These are phyloP conservation scores for Somion occarium DNA, from an alignment of 1,284 basidiomycete species.

Conservation along the genomic window DNA sequence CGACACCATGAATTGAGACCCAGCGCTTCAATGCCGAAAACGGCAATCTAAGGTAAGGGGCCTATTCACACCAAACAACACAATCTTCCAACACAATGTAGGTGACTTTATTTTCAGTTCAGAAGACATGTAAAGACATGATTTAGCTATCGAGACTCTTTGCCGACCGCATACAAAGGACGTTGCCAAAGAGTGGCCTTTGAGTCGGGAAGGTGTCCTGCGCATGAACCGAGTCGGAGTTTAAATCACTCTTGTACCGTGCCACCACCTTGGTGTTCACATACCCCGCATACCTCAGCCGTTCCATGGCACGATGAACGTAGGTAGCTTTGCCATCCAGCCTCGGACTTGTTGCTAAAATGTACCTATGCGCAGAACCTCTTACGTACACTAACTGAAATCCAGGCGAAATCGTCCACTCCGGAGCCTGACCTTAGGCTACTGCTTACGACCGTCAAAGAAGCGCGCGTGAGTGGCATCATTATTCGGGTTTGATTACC, in stretches of 20 bases:
- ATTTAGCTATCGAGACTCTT: too few relatives aligned
- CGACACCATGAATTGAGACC: neutral
- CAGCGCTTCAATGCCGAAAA: neutral
- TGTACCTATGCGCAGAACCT: conserved; percentile 51
- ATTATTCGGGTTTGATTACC: conserved; percentile 13
- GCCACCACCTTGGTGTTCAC: neutral
- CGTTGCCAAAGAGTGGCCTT: too few relatives aligned
- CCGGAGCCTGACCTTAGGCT: conserved; percentile 64
- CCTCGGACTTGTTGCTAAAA: conserved; percentile 18
- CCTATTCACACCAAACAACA: too few relatives aligned
- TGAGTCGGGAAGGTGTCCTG: neutral
- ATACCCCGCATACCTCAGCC: too few relatives aligned
- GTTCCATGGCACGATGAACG: conserved; percentile 34
- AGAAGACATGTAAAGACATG: too few relatives aligned
- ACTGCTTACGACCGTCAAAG: conserved; percentile 70
- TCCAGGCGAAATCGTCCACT: conserved; percentile 47
- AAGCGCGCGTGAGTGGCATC: conserved; percentile 56
- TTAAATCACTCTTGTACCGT: conserved; percentile 1
- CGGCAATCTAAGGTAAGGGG: neutral
- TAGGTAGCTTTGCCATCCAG: conserved; percentile 28
- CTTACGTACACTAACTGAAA: conserved; percentile 69
- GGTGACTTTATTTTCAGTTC: too few relatives aligned
- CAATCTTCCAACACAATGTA: too few relatives aligned
- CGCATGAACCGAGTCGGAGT: conserved; percentile 2
- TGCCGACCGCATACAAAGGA: too few relatives aligned